Evolutionary conservation across 1,139 yeast species (phyloP).

Genomic region (Taphrina wiesneri): DNA sequence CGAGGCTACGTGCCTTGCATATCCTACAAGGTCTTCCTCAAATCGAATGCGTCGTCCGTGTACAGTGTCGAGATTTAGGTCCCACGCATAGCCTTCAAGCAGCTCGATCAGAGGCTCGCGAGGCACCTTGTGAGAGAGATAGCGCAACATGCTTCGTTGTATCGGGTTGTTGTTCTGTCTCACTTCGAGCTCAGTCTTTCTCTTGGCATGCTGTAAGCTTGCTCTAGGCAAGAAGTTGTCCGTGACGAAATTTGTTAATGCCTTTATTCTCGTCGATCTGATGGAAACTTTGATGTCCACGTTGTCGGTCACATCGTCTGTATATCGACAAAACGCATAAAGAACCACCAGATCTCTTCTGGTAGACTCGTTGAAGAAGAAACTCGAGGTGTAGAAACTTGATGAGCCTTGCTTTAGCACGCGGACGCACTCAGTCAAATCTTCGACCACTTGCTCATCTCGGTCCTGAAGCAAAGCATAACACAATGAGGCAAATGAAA

Average conservation of each 20-base stretch:
- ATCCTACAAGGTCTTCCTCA: constrained; percentile 15
- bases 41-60: background rate
- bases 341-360: constrained; percentile 26
- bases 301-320: constrained; percentile 32
- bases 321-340: constrained; percentile 30
- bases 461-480: constrained; percentile 2
- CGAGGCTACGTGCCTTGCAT: constrained; percentile 22
- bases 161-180: constrained; percentile 1
- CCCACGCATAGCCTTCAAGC: constrained; percentile 33
- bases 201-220: background rate
- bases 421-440: constrained; percentile 12
- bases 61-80: constrained; percentile 13
- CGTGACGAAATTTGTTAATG: constrained; percentile 4
- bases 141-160: constrained; percentile 21
- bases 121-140: constrained; percentile 23
- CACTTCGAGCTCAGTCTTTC: constrained; percentile 10
- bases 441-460: constrained; percentile 15
- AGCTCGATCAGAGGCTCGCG: constrained; percentile 32
- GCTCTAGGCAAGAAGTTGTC: constrained; percentile 10
- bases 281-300: background rate
- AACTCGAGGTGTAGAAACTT: constrained; percentile 32
- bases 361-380: constrained; percentile 22
- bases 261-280: constrained; percentile 6
- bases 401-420: constrained; percentile 18
- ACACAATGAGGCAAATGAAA: constrained; percentile 17